Evolutionary conservation across 352 stramenopile species (phyloP).

Genomic region (Phytopythium delawarense): DNA sequence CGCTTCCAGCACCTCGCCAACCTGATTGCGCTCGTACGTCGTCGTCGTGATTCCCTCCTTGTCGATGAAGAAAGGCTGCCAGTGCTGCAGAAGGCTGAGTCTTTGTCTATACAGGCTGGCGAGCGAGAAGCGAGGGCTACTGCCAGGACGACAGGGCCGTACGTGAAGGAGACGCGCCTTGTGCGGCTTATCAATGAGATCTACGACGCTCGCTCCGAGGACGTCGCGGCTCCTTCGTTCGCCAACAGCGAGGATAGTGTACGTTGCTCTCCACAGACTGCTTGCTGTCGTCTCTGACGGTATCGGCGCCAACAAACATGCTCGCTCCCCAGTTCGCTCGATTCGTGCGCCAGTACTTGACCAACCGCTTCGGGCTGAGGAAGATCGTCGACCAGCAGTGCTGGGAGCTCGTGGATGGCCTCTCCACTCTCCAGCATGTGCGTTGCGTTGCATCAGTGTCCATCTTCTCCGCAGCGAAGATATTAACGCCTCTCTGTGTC

Average conservation of each 20-base stretch:
- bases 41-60: too few relatives aligned
- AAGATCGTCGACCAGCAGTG: slow-evolving; percentile 59
- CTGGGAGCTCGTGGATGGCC: slow-evolving; percentile 47
- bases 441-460: slow-evolving; percentile 13
- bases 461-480: neutral
- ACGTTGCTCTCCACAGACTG: neutral
- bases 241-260: slow-evolving; percentile 8
- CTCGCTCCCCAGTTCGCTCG: slow-evolving; percentile 25
- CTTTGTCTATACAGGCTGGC: neutral
- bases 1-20: slow-evolving; percentile 26
- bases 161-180: slow-evolving; percentile 44
- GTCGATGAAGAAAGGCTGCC: too few relatives aligned
- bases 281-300: neutral
- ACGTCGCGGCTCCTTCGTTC: neutral
- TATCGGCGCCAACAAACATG: neutral
- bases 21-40: slow-evolving; percentile 32
- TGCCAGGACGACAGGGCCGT: slow-evolving; percentile 7
- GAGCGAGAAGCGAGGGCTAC: neutral
- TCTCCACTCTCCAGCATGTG: slow-evolving; percentile 38
- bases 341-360: slow-evolving; percentile 58
- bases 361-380: slow-evolving; percentile 58
- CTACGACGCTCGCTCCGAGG: slow-evolving; percentile 52
- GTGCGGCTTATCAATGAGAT: slow-evolving; percentile 63
- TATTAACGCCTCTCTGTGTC: neutral
- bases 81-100: neutral